phyloP scores from a whole-genome alignment of 345 rosid genomes.

The Aquilaria yunnanensis region DNA sequence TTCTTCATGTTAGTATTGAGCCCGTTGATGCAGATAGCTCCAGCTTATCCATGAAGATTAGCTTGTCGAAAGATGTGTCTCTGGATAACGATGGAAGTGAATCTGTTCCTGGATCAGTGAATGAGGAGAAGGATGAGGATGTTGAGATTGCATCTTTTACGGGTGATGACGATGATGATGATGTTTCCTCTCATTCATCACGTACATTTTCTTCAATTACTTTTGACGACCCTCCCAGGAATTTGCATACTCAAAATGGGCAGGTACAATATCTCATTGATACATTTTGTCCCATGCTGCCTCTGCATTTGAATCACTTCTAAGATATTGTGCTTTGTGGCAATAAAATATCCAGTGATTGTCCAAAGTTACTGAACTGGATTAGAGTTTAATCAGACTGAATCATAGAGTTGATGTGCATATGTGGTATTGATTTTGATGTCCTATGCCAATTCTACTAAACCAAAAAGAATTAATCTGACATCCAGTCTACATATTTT shows the following conservation, averaged over 20 bases:
- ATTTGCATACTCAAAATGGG: slow-evolving; percentile 27
- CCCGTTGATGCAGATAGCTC: slow-evolving; percentile 48
- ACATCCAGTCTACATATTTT: too few species aligned
- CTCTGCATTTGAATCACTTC: slow-evolving; percentile 3
- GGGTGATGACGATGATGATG: slow-evolving; percentile 70
- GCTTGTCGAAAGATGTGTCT: slow-evolving; percentile 34
- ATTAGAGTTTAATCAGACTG: too few species aligned
- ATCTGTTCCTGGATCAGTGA: slow-evolving; percentile 47
- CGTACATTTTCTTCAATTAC: slow-evolving; percentile 39
- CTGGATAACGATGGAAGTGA: slow-evolving; percentile 50
- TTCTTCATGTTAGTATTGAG: slow-evolving; percentile 54
- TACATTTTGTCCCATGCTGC: neutral
- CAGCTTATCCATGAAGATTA: slow-evolving; percentile 17
- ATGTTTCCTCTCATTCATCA: slow-evolving; percentile 51
- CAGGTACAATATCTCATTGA: slow-evolving; percentile 32
- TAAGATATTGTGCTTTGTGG: neutral
- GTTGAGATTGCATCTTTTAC: slow-evolving; percentile 66
- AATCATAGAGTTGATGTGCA: too few species aligned
- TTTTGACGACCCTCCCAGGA: slow-evolving; percentile 27
- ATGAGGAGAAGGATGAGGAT: slow-evolving; percentile 48
- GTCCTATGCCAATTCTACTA: too few species aligned
- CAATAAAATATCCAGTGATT: neutral
- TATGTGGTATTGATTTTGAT: too few species aligned
- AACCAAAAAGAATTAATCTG: too few species aligned
- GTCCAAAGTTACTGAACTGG: too few species aligned